Percentiles rank a stretch among this genome's conserved stretches.
Evolutionary conservation across 1,284 basidiomycete genomes (phyloP).

Genomic region (Dichomitus squalens): DNA sequence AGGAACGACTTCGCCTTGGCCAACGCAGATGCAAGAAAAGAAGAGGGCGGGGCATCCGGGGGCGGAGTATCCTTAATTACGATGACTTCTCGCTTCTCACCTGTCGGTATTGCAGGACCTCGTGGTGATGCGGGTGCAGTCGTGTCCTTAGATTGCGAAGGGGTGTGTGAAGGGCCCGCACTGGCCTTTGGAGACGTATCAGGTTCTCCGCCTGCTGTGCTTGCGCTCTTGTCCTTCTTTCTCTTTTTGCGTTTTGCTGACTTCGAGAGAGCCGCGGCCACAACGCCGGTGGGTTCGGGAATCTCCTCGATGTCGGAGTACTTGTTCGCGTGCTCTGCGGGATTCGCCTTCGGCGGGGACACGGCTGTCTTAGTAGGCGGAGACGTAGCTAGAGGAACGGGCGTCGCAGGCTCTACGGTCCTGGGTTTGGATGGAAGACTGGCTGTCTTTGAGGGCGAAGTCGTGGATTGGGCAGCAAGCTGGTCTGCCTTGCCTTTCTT

Average conservation of each 20-base stretch:
- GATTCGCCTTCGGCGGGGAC: not conserved
- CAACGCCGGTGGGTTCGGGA: not conserved
- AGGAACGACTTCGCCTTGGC: not conserved
- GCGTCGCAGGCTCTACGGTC: not conserved
- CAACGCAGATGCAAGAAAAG: not conserved
- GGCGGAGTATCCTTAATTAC: not conserved
- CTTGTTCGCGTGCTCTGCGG: not conserved
- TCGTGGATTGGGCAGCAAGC: not conserved
- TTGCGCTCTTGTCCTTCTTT: constrained; percentile 52
- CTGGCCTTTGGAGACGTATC: not conserved
- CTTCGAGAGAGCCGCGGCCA: constrained; percentile 31
- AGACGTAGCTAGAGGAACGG: no score
- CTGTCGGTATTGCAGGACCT: not conserved
- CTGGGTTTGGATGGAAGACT: not conserved
- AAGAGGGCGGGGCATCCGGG: not conserved
- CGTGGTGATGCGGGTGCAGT: not conserved
- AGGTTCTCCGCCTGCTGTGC: constrained; percentile 25
- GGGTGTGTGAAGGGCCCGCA: not conserved
- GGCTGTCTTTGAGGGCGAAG: not conserved
- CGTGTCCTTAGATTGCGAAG: not conserved
- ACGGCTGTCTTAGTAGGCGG: not conserved
- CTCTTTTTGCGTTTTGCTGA: constrained; percentile 55
- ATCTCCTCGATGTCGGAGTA: constrained; percentile 1
- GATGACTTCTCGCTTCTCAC: not conserved
- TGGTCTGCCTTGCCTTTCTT: constrained; percentile 30